A percentile compares a stretch with the other conserved stretches of the same genome.
Conservation (phyloP, 345 rosid genomes). For the Arabidopsis arenosa region DNA sequence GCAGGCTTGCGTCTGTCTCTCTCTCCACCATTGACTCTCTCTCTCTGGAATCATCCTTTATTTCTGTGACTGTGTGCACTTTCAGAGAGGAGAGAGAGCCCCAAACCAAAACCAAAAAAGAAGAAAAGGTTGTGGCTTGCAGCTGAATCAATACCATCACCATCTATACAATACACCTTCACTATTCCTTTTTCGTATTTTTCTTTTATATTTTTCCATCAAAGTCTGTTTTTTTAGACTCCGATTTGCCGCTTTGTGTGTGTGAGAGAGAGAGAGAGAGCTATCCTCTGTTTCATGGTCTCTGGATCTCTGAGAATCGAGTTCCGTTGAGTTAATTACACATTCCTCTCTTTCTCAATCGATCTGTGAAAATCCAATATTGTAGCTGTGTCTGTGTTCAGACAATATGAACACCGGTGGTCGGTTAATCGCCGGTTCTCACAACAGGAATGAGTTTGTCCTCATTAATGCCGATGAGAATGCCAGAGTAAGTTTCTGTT, state of each 20-base stretch:
- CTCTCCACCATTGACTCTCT: slow-evolving; percentile 33
- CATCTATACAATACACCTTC: slow-evolving; percentile 23
- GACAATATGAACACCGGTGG: slow-evolving; percentile 85
- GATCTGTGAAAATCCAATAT: slow-evolving; percentile 35
- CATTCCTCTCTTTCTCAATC: not conserved
- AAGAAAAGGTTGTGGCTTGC: slow-evolving; percentile 46
- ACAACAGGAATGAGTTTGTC: slow-evolving; percentile 95
- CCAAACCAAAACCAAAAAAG: not conserved
- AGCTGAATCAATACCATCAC: slow-evolving; percentile 46
- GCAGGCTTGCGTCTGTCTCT: slow-evolving; percentile 38
- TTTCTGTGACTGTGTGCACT: slow-evolving; percentile 47
- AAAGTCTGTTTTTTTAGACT: slow-evolving; percentile 29
- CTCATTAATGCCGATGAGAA: slow-evolving; percentile 95
- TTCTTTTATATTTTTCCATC: not conserved
- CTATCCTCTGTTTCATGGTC: slow-evolving; percentile 36
- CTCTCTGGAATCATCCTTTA: slow-evolving; percentile 40
- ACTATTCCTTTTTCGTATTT: slow-evolving; percentile 22
- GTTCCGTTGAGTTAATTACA: slow-evolving; percentile 1
- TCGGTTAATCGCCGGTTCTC: slow-evolving; percentile 96
- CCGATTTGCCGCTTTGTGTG: slow-evolving; percentile 14
- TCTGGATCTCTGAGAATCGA: slow-evolving; percentile 49
- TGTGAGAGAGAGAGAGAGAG: not conserved
- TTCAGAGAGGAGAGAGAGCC: slow-evolving; percentile 35
- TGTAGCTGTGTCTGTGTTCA: slow-evolving; percentile 26
- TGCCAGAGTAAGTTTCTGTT: slow-evolving; percentile 64